Evolutionary conservation across 768 basidiomycete genomes (phyloP).

Genomic region (Termitomyces sp.): DNA sequence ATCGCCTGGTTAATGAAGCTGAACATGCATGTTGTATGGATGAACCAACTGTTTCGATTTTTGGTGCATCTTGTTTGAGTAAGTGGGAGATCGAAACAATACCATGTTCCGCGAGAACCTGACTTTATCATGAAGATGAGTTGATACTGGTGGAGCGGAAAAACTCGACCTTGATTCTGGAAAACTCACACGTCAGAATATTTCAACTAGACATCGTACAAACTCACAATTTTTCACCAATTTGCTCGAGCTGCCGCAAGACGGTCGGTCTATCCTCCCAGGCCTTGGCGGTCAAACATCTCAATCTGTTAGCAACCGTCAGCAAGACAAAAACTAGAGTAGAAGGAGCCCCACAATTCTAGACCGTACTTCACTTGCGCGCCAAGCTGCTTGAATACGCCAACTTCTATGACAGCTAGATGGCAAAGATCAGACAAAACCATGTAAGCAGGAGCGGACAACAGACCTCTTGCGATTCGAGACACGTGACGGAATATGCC

Average conservation of each 20-base stretch:
- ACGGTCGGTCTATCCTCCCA: slow-evolving; percentile 90
- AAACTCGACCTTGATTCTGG: slow-evolving; percentile 11
- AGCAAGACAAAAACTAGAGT: background rate
- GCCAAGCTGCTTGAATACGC: slow-evolving; percentile 60
- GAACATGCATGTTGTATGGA: background rate
- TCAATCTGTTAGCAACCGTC: slow-evolving; percentile 41
- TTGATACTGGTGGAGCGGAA: background rate
- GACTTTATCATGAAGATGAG: slow-evolving; percentile 3
- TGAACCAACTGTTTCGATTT: slow-evolving; percentile 55
- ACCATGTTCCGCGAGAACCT: slow-evolving; percentile 75
- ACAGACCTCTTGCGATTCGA: slow-evolving; percentile 70
- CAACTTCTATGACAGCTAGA: slow-evolving; percentile 77
- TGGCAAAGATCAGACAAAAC: slow-evolving; percentile 1
- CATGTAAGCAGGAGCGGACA: background rate
- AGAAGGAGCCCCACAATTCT: slow-evolving; percentile 52
- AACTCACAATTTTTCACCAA: slow-evolving; percentile 88
- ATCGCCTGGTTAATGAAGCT: background rate
- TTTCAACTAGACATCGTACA: slow-evolving; percentile 11
- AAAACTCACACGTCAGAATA: slow-evolving; percentile 25
- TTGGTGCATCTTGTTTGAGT: slow-evolving; percentile 48
- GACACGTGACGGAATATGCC: slow-evolving; percentile 69
- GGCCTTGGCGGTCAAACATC: slow-evolving; percentile 76
- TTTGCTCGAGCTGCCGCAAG: slow-evolving; percentile 81
- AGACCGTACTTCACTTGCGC: slow-evolving; percentile 66
- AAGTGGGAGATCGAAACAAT: slow-evolving; percentile 57